phyloP scores from a whole-genome alignment of 305 asterid genomes.

The Stenogyne calaminthoides region DNA sequence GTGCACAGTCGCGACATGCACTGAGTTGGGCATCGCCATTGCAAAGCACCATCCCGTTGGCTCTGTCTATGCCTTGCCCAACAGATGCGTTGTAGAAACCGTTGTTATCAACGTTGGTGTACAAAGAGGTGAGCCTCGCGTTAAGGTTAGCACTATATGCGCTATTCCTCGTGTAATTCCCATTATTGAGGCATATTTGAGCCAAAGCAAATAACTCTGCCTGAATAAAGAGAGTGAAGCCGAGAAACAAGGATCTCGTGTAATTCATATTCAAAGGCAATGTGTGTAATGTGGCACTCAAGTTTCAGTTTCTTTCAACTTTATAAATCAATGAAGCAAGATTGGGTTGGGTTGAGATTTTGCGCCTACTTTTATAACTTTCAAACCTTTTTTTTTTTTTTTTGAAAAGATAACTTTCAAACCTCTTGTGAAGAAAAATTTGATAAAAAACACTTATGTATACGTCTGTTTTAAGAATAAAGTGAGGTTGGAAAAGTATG shows the following conservation, averaged over 20 bases:
- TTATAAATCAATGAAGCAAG: background rate
- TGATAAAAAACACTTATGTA: no score
- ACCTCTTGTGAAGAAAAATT: no score
- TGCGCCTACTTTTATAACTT: no score
- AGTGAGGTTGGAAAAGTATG: no score
- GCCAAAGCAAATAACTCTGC: background rate
- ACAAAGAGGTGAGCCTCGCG: constrained; percentile 3
- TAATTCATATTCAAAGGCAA: background rate
- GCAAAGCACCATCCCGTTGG: constrained; percentile 29
- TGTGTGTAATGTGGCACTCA: background rate
- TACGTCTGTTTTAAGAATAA: no score
- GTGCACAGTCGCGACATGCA: constrained; percentile 24
- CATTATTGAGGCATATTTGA: constrained; percentile 26
- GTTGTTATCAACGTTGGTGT: background rate
- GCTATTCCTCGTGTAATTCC: constrained; percentile 34
- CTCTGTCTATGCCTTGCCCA: constrained; percentile 22
- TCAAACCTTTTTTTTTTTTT: no score
- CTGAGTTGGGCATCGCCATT: constrained; percentile 24
- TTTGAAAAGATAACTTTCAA: no score
- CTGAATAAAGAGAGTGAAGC: background rate
- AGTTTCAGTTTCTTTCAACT: background rate
- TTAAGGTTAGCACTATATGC: constrained; percentile 31
- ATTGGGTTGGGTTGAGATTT: no score
- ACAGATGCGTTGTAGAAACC: constrained; percentile 36
- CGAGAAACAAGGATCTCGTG: background rate